A percentile compares a stretch with the other conserved stretches of the same genome.
Evolutionary conservation across 805 yeast genomes (phyloP).

Genomic region (Cyberlindnera nakhonratchasimensis): DNA sequence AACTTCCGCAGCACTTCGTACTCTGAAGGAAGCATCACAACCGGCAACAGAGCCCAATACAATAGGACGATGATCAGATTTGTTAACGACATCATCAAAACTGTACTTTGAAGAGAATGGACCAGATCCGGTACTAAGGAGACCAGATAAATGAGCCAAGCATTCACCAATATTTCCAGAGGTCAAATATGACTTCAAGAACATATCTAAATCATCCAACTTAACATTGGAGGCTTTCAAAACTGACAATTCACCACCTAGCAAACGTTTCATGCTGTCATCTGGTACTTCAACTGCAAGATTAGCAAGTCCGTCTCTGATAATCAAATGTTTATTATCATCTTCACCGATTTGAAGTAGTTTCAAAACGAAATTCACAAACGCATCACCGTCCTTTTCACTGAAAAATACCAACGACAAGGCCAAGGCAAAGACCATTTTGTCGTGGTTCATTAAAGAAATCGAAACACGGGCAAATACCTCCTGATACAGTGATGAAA

Average conservation of each 20-base stretch:
- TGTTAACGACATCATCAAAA: slow-evolving; percentile 29
- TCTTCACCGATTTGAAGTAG: slow-evolving; percentile 5
- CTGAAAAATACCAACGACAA: slow-evolving; percentile 29
- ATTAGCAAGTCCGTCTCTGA: slow-evolving; percentile 14
- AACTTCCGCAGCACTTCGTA: slow-evolving; percentile 42
- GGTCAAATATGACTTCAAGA: slow-evolving; percentile 5
- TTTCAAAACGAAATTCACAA: slow-evolving; percentile 11
- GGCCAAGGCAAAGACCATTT: slow-evolving; percentile 36
- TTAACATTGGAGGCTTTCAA: slow-evolving; percentile 1
- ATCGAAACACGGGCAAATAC: slow-evolving; percentile 44
- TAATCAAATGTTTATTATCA: background rate
- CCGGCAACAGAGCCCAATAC: slow-evolving; percentile 59
- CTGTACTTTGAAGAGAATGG: slow-evolving; percentile 33
- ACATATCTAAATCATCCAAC: slow-evolving; percentile 5
- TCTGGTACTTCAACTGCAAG: slow-evolving; percentile 9
- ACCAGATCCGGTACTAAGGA: slow-evolving; percentile 30
- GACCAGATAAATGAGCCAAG: slow-evolving; percentile 21
- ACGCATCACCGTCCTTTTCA: slow-evolving; percentile 19
- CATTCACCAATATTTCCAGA: slow-evolving; percentile 12
- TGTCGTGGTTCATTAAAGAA: slow-evolving; percentile 35
- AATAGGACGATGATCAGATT: slow-evolving; percentile 34
- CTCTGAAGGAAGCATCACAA: slow-evolving; percentile 59
- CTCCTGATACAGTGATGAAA: slow-evolving; percentile 41
- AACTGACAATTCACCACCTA: slow-evolving; percentile 1
- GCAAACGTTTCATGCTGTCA: background rate